Evolutionary conservation across 148 eudicot species (phyloP).

Genomic region (Cornus controversa): DNA sequence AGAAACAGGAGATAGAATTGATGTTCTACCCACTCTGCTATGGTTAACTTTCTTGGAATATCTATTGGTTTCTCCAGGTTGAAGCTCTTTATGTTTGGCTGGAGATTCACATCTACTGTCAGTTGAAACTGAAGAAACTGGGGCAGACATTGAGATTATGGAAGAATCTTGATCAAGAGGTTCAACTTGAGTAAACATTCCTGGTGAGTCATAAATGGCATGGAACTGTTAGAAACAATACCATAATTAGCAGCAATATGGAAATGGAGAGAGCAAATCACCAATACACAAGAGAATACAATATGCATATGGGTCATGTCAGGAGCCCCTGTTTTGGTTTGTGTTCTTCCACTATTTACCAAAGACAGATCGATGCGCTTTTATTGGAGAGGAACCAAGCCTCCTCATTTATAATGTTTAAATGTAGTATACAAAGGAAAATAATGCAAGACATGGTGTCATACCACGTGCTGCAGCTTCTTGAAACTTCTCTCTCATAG

Average conservation of each 20-base stretch:
- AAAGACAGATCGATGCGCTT: not conserved
- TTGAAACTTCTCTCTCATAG: constrained; percentile 82
- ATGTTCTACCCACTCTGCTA: constrained; percentile 28
- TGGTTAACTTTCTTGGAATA: constrained; percentile 33
- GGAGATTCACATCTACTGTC: constrained; percentile 54
- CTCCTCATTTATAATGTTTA: constrained; percentile 1
- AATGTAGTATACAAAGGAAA: constrained; percentile 6
- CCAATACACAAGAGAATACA: not conserved
- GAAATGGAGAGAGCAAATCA: not conserved
- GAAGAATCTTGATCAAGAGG: constrained; percentile 49
- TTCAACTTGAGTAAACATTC: constrained; percentile 31
- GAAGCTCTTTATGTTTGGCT: constrained; percentile 20
- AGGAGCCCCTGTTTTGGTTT: not conserved
- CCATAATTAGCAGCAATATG: not conserved
- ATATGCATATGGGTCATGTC: constrained; percentile 4
- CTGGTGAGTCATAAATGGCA: constrained; percentile 25
- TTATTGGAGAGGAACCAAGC: not conserved
- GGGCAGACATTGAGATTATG: constrained; percentile 64
- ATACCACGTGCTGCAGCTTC: constrained; percentile 63
- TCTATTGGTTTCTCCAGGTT: constrained; percentile 40
- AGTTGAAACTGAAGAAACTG: constrained; percentile 58
- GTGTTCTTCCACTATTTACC: not conserved
- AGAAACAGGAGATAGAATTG: constrained; percentile 49
- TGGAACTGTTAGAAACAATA: not conserved
- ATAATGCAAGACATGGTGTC: constrained; percentile 11